phyloP scores from a whole-genome alignment of 2,329 filamentous ascomycete species.

The Aspergillus thermomutatus region DNA sequence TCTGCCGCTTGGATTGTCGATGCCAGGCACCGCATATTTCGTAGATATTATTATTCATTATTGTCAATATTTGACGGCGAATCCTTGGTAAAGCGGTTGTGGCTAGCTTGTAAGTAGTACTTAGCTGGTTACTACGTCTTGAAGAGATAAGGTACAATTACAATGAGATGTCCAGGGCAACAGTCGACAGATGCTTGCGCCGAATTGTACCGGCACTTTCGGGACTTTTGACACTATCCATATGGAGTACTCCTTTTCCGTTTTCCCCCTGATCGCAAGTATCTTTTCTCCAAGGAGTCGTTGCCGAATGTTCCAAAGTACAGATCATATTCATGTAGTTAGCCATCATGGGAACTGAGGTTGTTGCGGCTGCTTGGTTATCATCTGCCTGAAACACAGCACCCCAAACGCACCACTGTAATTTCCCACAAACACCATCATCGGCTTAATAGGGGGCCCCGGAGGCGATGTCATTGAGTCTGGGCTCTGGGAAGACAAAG shows the following conservation, averaged over 20 bases:
- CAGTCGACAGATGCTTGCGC: background rate
- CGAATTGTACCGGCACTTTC: background rate
- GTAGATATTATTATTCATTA: background rate
- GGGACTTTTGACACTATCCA: background rate
- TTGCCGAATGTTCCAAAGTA: background rate
- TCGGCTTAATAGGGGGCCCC: background rate
- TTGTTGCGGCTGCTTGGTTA: background rate
- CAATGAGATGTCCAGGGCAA: no score
- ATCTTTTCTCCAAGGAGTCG: background rate
- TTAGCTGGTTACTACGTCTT: background rate
- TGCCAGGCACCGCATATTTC: background rate
- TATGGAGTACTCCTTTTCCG: background rate
- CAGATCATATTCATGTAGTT: background rate
- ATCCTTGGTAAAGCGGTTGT: background rate
- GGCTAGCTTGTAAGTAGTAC: background rate
- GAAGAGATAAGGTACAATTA: background rate
- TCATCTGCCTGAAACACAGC: slow-evolving; percentile 11
- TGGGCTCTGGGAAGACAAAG: background rate
- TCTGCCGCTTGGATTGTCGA: background rate
- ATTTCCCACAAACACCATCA: slow-evolving; percentile 15
- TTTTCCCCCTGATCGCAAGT: no score
- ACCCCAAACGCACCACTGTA: slow-evolving; percentile 17
- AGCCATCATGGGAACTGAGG: background rate
- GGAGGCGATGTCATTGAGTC: background rate
- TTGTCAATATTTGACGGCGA: background rate